Evolutionary conservation across 2,329 filamentous ascomycete genomes (phyloP).

Genomic region (Microsporum ferrugineum): DNA sequence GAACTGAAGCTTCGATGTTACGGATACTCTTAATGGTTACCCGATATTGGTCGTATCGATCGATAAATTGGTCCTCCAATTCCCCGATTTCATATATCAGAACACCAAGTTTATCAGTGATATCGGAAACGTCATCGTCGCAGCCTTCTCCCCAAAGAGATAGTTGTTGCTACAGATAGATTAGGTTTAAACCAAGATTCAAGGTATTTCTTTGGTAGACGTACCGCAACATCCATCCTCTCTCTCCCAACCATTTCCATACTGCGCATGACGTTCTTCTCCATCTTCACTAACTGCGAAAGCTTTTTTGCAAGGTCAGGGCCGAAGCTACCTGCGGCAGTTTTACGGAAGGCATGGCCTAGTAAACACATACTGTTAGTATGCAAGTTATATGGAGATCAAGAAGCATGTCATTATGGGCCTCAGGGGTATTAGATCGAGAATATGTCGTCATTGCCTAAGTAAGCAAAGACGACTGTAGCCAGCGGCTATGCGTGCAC

Average conservation of each 20-base stretch:
- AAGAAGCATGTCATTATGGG: neutral
- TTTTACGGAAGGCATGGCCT: conserved; percentile 53
- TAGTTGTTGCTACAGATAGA: conserved; percentile 69
- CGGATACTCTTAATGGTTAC: conserved; percentile 99
- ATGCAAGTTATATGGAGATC: neutral
- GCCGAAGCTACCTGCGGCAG: conserved; percentile 44
- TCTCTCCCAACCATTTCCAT: conserved; percentile 90
- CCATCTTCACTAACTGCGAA: conserved; percentile 97
- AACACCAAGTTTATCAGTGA: conserved; percentile 97
- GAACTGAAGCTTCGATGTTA: conserved; percentile 96
- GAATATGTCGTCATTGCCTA: neutral
- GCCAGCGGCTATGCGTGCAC: neutral
- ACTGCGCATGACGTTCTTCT: conserved; percentile 99
- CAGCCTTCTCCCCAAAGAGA: conserved; percentile 93
- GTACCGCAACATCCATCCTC: conserved; percentile 95
- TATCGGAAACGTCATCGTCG: conserved; percentile 96
- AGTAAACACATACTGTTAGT: conserved; percentile 6
- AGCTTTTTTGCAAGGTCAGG: conserved; percentile 96
- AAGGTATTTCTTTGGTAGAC: conserved; percentile 28
- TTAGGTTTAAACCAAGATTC: conserved; percentile 13
- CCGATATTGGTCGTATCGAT: conserved; percentile 97
- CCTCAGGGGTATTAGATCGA: neutral
- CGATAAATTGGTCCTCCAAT: conserved; percentile 94
- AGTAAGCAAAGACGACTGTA: conserved; percentile 4
- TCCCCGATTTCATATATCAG: conserved; percentile 97